Evolutionary conservation across 1,284 basidiomycete species (phyloP).

Genomic region (Sphaerobolus stellatus): DNA sequence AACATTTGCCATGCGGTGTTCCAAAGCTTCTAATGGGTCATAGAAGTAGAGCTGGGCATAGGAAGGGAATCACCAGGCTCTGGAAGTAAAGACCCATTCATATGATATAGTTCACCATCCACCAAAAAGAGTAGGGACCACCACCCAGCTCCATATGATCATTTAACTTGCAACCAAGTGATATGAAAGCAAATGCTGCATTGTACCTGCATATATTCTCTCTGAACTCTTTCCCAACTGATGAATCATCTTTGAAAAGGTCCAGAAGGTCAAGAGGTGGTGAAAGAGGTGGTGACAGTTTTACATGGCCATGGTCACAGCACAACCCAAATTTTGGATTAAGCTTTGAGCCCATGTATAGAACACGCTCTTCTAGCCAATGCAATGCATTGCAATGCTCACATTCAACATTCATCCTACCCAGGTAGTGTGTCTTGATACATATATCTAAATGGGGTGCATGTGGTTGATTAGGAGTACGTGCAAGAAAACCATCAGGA

Average conservation of each 20-base stretch:
- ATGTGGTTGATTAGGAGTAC: too few species aligned
- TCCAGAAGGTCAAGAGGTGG: too few species aligned
- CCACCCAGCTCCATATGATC: constrained; percentile 26
- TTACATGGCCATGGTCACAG: too few species aligned
- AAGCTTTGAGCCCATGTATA: too few species aligned
- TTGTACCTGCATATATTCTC: constrained; percentile 38
- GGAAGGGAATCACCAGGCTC: constrained; percentile 16
- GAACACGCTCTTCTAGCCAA: too few species aligned
- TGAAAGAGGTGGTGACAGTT: too few species aligned
- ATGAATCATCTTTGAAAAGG: not conserved
- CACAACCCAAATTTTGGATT: too few species aligned
- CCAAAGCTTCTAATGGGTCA: constrained; percentile 32
- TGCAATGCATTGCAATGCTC: too few species aligned
- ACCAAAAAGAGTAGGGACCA: constrained; percentile 34
- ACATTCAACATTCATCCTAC: too few species aligned
- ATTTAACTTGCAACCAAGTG: constrained; percentile 34
- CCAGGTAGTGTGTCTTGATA: too few species aligned
- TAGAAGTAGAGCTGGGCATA: constrained; percentile 44
- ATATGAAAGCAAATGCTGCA: constrained; percentile 40
- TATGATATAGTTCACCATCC: constrained; percentile 40
- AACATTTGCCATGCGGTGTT: constrained; percentile 18
- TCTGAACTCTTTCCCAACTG: constrained; percentile 21
- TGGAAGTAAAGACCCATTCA: constrained; percentile 32
- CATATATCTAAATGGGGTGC: too few species aligned
- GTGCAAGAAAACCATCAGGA: too few species aligned